These are phyloP conservation scores for Musa troglodytarum DNA, from an alignment of 176 grass and related monocot genomes.

Conservation along the genomic window DNA sequence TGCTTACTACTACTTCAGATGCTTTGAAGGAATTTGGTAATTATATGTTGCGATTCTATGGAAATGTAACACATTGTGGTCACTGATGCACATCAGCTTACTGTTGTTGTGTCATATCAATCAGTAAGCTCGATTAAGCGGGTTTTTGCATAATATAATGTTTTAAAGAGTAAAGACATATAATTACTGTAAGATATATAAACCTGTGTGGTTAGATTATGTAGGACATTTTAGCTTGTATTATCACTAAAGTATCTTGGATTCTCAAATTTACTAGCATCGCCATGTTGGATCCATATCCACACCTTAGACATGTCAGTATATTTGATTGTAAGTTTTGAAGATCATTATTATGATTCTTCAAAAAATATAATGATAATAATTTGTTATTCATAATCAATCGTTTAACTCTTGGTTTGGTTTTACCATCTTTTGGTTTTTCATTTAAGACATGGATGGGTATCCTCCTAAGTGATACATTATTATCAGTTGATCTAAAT, in stretches of 20 bases:
- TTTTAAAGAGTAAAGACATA: not conserved
- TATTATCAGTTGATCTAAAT: no score
- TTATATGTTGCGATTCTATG: not conserved
- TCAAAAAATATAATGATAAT: not conserved
- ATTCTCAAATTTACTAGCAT: not conserved
- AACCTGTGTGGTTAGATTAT: not conserved
- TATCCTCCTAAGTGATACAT: no score
- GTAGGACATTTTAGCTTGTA: not conserved
- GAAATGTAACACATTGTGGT: not conserved
- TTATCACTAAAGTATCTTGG: not conserved
- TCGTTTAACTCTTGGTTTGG: no score
- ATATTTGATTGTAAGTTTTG: not conserved
- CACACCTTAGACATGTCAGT: not conserved
- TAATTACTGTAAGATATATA: not conserved
- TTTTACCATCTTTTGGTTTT: no score
- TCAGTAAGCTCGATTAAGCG: no score
- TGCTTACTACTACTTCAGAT: no score
- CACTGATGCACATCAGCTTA: no score
- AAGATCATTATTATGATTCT: not conserved
- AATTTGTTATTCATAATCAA: not conserved
- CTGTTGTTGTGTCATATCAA: no score
- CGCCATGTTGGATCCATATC: not conserved
- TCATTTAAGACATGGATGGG: no score
- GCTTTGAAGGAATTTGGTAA: not conserved
- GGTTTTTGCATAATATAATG: not conserved